Evolutionary conservation across 2,329 filamentous ascomycete species (phyloP).

Genomic region (Ophiocordyceps australis): DNA sequence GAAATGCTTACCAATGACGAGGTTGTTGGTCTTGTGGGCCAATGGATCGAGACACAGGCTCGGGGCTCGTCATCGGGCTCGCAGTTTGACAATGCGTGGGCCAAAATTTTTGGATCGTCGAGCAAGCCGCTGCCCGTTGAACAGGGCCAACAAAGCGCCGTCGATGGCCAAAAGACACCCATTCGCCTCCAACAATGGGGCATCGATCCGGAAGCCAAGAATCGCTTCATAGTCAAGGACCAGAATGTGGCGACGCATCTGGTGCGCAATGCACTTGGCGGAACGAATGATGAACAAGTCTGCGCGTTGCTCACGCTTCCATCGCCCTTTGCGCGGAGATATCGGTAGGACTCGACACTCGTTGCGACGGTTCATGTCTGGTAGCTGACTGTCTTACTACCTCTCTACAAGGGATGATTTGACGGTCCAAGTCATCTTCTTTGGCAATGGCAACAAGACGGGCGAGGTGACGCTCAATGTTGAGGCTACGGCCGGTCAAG

Average conservation of each 20-base stretch:
- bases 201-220: constrained; percentile 51
- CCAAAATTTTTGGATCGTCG: constrained; percentile 35
- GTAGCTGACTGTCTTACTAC: neutral
- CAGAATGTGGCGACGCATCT: constrained; percentile 94
- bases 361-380: too few relatives aligned
- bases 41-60: constrained; percentile 79
- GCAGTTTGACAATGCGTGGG: constrained; percentile 56
- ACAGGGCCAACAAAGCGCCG: constrained; percentile 25
- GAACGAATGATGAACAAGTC: constrained; percentile 83
- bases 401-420: constrained; percentile 55
- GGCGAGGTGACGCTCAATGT: constrained; percentile 71
- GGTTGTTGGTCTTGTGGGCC: constrained; percentile 86
- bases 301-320: constrained; percentile 83
- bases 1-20: constrained; percentile 99
- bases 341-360: constrained; percentile 38
- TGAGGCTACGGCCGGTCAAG: constrained; percentile 54
- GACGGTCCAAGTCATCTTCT: constrained; percentile 97
- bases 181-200: constrained; percentile 88
- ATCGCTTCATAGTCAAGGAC: constrained; percentile 85
- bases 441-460: constrained; percentile 61
- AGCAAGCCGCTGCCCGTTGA: constrained; percentile 57
- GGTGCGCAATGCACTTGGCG: constrained; percentile 84
- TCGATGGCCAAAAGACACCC: constrained; percentile 64
- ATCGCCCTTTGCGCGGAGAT: constrained; percentile 77
- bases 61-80: constrained; percentile 27